Percentiles rank a stretch among this genome's conserved stretches.
Conservation (phyloP, 257 asterid genomes). For the Solanum boliviense region DNA sequence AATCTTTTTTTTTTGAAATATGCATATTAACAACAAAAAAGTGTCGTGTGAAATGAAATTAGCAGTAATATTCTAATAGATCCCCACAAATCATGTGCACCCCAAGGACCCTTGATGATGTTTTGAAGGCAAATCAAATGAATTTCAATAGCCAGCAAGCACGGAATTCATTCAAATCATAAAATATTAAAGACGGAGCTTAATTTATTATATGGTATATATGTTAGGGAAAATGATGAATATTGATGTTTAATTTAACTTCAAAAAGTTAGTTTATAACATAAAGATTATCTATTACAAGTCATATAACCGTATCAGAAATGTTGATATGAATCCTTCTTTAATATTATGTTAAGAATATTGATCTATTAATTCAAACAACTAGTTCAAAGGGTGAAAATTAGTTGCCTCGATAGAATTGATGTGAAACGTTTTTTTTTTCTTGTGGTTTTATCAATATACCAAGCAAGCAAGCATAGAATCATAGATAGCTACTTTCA, state of each 20-base stretch:
- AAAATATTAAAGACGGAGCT: background rate
- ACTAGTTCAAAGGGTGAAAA: background rate
- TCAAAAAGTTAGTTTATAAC: no score
- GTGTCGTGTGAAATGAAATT: no score
- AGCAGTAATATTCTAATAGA: background rate
- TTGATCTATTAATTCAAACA: background rate
- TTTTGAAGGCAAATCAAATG: background rate
- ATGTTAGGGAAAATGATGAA: background rate
- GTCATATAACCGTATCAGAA: no score
- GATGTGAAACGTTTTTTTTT: background rate
- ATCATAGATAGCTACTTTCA: background rate
- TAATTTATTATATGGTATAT: background rate
- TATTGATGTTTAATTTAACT: background rate
- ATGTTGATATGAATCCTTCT: no score
- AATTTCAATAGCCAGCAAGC: background rate
- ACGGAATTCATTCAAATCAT: background rate
- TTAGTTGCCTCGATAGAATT: no score
- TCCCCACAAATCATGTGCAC: background rate
- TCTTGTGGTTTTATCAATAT: background rate
- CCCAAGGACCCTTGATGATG: background rate
- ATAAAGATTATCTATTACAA: no score
- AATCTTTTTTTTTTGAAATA: no score
- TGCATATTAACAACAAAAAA: background rate
- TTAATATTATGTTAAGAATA: no score
- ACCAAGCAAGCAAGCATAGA: background rate